Conservation (phyloP, 202 grass and related monocot genomes). For the Panicum virgatum region DNA sequence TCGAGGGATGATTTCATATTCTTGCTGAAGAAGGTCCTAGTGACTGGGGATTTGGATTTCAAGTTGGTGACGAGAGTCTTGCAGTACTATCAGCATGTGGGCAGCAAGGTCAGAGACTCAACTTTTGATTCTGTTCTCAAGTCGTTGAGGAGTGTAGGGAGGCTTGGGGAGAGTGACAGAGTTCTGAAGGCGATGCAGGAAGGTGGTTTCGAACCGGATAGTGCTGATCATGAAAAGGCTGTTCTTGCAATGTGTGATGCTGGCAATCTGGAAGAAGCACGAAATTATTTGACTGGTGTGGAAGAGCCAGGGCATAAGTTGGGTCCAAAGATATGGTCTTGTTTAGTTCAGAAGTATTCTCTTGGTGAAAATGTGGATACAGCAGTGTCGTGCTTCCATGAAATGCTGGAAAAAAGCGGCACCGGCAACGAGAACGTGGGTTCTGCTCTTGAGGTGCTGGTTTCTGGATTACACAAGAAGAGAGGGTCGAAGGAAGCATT, state of each 20-base stretch:
- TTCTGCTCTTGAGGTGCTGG: slow-evolving; percentile 46
- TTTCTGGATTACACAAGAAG: slow-evolving; percentile 58
- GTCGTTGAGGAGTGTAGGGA: slow-evolving; percentile 68
- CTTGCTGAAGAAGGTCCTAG: slow-evolving; percentile 67
- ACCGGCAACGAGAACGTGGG: slow-evolving; percentile 34
- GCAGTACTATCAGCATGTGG: slow-evolving; percentile 42
- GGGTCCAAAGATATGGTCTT: slow-evolving; percentile 50
- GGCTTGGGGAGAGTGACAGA: slow-evolving; percentile 68
- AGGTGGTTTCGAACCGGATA: slow-evolving; percentile 58
- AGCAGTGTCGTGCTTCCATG: slow-evolving; percentile 47
- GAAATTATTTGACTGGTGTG: slow-evolving; percentile 47
- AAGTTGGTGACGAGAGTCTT: slow-evolving; percentile 59
- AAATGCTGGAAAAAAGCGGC: slow-evolving; percentile 48
- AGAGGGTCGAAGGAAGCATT: slow-evolving; percentile 52
- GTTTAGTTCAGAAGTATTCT: slow-evolving; percentile 55
- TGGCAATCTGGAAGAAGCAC: slow-evolving; percentile 51
- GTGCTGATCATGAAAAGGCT: slow-evolving; percentile 56
- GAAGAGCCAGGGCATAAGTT: slow-evolving; percentile 59
- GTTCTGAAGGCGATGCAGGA: slow-evolving; percentile 76
- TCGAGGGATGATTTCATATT: slow-evolving; percentile 39
- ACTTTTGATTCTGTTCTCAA: slow-evolving; percentile 59
- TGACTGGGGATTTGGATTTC: slow-evolving; percentile 55
- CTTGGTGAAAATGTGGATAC: slow-evolving; percentile 49
- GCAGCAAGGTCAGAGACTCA: slow-evolving; percentile 47
- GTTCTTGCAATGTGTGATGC: slow-evolving; percentile 62